Base-by-base conservation (phyloP, 805 yeast genomes). In the Ogataea nitratoaversa region DNA sequence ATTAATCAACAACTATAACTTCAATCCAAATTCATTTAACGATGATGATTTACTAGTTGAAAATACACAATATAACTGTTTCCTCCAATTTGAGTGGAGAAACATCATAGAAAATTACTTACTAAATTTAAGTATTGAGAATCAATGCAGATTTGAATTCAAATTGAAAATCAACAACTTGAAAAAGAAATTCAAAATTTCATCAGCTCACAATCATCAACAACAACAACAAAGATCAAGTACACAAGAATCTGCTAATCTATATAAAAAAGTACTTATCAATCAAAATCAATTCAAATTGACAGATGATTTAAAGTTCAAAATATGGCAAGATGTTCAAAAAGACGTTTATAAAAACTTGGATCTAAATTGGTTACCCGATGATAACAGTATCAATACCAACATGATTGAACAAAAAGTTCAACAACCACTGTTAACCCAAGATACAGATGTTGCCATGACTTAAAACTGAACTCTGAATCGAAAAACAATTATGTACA, bases 71-170 rank as follows among this genome's bases (percentile, higher is more conserved):
- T 49, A 46, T 32, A 60, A 56, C 32, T 45, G 48, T 16, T 62
- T 55, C 37, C 50, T 56, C 23, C 61, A 60, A 41, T 60, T 53
- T 19, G 85, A 83, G 56, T 82, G 89, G 87, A 66, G 90, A 49
- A 79, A 82, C 52, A 72, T 84, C 20, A 79, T 84, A 43, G 91
- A 84, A 48, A 83, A 82, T 59, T 84, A 75, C 52, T 50, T 80
- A 28, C 59, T 82, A 28, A 79, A 78, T 53, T 64, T 82, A 23
- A 85, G 78, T 4, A 82, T 82, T 35, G 88, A 82, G 50, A 78
- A 81, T 13, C 88, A 84, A 56, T 80, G 88, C 50, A 70, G 87
- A 17, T 63, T 66, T 27, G 88, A 84, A 52, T 84, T 78, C 55
- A 77, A 77, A 51, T 64, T 64, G 36, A 65, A 66, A 32, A 72